These are phyloP conservation scores for Nicotiana rustica DNA, from an alignment of 305 asterid species.

Conservation along the genomic window DNA sequence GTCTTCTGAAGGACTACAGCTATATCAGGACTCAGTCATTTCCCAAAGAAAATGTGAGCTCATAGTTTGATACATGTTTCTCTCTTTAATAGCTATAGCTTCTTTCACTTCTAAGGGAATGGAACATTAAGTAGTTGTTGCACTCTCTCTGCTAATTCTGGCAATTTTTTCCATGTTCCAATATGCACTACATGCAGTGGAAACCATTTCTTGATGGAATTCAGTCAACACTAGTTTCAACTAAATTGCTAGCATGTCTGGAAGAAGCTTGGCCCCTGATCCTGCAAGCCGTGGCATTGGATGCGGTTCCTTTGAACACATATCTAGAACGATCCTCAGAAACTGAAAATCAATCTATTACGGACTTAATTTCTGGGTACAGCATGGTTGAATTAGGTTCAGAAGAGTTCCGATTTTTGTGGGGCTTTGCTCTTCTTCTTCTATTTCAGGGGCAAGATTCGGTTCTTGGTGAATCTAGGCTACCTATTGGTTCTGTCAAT, in stretches of 20 bases:
- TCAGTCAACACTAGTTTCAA: slow-evolving; percentile 79
- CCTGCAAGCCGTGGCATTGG: slow-evolving; percentile 90
- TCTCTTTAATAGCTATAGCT: slow-evolving; percentile 36
- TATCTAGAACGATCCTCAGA: slow-evolving; percentile 56
- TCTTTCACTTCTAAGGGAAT: slow-evolving; percentile 14
- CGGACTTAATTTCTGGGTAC: slow-evolving; percentile 74
- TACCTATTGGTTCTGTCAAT: slow-evolving; percentile 55
- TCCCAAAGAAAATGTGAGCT: slow-evolving; percentile 76
- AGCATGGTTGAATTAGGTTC: slow-evolving; percentile 81
- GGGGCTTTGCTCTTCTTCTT: slow-evolving; percentile 86
- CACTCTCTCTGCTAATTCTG: slow-evolving; percentile 28
- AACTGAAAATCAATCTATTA: slow-evolving; percentile 51
- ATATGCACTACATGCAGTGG: slow-evolving; percentile 69
- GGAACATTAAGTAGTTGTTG: slow-evolving; percentile 8
- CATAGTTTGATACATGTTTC: slow-evolving; percentile 35
- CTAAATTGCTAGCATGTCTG: slow-evolving; percentile 81
- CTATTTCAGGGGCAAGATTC: slow-evolving; percentile 82
- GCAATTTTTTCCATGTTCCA: slow-evolving; percentile 34
- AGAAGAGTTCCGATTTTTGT: slow-evolving; percentile 80
- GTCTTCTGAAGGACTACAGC: slow-evolving; percentile 87
- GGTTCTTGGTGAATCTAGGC: slow-evolving; percentile 48
- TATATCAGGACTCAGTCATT: slow-evolving; percentile 66
- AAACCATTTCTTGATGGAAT: slow-evolving; percentile 98
- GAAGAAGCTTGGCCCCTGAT: slow-evolving; percentile 99
- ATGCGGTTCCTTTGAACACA: slow-evolving; percentile 80